Evolutionary conservation across 768 basidiomycete genomes (phyloP).

Genomic region (Cystofilobasidium ferigula): DNA sequence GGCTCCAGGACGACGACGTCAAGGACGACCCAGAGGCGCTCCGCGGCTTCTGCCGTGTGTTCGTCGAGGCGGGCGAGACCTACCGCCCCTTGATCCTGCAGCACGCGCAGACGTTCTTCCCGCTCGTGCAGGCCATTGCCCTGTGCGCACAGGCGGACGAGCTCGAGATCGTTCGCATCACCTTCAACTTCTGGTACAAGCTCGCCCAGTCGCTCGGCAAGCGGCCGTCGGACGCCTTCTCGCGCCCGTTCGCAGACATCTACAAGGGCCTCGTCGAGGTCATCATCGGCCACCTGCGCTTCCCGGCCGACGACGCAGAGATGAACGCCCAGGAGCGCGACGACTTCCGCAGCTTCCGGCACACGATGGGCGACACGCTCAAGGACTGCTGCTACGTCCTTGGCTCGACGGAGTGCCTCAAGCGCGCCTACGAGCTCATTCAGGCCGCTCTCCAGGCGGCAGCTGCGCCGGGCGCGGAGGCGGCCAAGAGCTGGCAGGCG

Average conservation of each 20-base stretch:
- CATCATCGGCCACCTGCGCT: slow-evolving; percentile 82
- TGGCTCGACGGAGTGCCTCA: slow-evolving; percentile 70
- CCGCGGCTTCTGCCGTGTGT: slow-evolving; percentile 77
- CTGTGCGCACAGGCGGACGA: slow-evolving; percentile 80
- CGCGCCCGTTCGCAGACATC: slow-evolving; percentile 59
- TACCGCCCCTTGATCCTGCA: slow-evolving; percentile 78
- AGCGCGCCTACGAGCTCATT: slow-evolving; percentile 70
- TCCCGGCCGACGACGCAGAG: slow-evolving; percentile 59
- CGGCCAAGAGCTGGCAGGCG: slow-evolving; percentile 64
- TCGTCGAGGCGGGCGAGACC: slow-evolving; percentile 95
- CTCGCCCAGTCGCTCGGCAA: slow-evolving; percentile 83
- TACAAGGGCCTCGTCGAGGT: slow-evolving; percentile 73
- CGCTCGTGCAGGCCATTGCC: slow-evolving; percentile 87
- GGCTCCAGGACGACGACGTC: slow-evolving; percentile 46
- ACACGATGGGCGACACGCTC: slow-evolving; percentile 96
- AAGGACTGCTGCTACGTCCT: slow-evolving; percentile 97
- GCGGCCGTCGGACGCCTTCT: slow-evolving; percentile 49
- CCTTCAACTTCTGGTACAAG: slow-evolving; percentile 97
- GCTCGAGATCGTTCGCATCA: slow-evolving; percentile 92
- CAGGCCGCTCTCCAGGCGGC: slow-evolving; percentile 51
- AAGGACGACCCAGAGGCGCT: slow-evolving; percentile 77
- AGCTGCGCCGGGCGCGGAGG: slow-evolving; percentile 43
- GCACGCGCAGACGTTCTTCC: slow-evolving; percentile 85
- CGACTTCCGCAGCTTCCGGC: slow-evolving; percentile 85
- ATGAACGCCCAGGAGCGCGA: slow-evolving; percentile 77